phyloP scores from a whole-genome alignment of 2,329 filamentous ascomycete genomes.

The Drechmeria coniospora region DNA sequence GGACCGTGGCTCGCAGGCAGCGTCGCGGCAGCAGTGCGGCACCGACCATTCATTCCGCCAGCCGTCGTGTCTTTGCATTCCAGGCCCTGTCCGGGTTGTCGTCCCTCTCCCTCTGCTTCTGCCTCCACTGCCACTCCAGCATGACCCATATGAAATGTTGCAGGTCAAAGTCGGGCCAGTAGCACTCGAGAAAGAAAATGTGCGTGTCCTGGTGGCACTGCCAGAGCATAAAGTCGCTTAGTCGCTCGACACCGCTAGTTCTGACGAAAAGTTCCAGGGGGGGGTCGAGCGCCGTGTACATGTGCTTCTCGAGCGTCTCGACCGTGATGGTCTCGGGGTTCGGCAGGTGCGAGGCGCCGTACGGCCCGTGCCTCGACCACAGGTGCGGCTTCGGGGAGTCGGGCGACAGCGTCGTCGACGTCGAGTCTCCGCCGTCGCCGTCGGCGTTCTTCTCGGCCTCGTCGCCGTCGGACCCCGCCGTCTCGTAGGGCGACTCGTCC shows the following conservation, averaged over 20 bases:
- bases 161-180: constrained; percentile 94
- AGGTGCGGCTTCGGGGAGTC: constrained; percentile 32
- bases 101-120: constrained; percentile 41
- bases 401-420: constrained; percentile 42
- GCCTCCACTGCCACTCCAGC: constrained; percentile 70
- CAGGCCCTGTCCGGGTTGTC: constrained; percentile 22
- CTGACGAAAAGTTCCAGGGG: constrained; percentile 83
- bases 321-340: constrained; percentile 81
- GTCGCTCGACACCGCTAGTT: constrained; percentile 79
- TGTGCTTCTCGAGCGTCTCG: constrained; percentile 68
- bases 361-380: constrained; percentile 16
- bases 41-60: constrained; percentile 9
- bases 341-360: constrained; percentile 26
- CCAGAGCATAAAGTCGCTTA: constrained; percentile 99
- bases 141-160: constrained; percentile 88
- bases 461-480: constrained; percentile 27
- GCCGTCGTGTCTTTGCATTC: constrained; percentile 10
- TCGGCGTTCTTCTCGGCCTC: constrained; percentile 18
- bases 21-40: constrained; percentile 7
- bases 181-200: constrained; percentile 77
- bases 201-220: constrained; percentile 88
- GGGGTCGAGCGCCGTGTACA: constrained; percentile 74
- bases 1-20: background rate
- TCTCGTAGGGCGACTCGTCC: constrained; percentile 28
- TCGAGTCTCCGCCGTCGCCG: constrained; percentile 39